Conservation (phyloP, 2,329 filamentous ascomycete genomes). For the Calonectria henricotiae region DNA sequence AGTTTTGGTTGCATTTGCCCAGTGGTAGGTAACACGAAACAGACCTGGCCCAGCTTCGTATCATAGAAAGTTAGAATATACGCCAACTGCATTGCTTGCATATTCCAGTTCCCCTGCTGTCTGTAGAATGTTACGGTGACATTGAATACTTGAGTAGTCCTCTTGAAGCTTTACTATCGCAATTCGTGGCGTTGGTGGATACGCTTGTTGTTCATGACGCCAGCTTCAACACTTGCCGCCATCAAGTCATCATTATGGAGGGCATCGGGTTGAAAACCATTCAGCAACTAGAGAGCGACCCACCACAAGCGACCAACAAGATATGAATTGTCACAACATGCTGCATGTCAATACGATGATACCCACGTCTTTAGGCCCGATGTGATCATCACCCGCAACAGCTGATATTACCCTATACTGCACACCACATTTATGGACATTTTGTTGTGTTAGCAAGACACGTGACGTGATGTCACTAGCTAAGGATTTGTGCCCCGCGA, state of each 20-base stretch:
- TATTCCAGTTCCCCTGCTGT: conserved; percentile 1
- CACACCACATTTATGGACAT: neutral
- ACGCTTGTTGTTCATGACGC: neutral
- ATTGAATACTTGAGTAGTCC: conserved; percentile 12
- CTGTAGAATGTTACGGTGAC: conserved; percentile 20
- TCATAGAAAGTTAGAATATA: neutral
- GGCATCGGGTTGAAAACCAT: neutral
- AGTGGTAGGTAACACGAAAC: neutral
- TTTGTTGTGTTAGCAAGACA: conserved; percentile 25
- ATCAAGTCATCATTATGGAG: neutral
- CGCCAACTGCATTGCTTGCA: conserved; percentile 14
- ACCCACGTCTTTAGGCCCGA: neutral
- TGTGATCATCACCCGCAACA: neutral
- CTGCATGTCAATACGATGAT: neutral
- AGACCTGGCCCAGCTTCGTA: neutral
- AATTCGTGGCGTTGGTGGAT: conserved; percentile 20
- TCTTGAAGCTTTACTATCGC: conserved; percentile 9
- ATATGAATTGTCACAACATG: neutral
- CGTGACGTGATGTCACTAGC: conserved; percentile 46
- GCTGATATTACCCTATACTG: conserved; percentile 9
- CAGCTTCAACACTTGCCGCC: neutral
- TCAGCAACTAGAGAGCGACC: neutral
- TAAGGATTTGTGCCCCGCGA: conserved; percentile 39
- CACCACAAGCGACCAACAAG: neutral
- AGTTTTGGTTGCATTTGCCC: neutral